Conservation (phyloP, 352 stramenopile species). For the Globisporangium heterothallicum region DNA sequence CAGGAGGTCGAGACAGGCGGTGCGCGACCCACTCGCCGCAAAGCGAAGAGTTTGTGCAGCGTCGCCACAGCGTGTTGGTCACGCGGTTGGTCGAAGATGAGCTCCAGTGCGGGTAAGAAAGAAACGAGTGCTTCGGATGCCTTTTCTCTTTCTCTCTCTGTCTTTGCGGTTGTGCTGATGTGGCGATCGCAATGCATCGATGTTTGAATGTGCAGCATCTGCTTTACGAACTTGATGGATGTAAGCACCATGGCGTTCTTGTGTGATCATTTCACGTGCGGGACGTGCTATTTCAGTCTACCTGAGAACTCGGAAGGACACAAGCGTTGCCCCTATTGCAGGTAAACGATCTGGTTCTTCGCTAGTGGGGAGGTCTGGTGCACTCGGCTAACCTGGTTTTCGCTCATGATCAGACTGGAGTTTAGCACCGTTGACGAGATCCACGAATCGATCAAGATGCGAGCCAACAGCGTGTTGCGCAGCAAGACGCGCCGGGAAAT, state of each 20-base stretch:
- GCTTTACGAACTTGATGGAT: conserved; percentile 56
- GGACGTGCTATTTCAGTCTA: conserved; percentile 46
- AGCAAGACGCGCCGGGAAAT: not conserved
- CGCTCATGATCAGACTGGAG: conserved; percentile 11
- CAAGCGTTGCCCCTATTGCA: conserved; percentile 70
- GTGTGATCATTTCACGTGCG: conserved; percentile 66
- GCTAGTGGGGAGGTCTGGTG: too few species aligned
- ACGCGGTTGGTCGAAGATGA: conserved; percentile 54
- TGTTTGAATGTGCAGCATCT: conserved; percentile 32
- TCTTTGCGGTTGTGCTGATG: too few species aligned
- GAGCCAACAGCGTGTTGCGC: conserved; percentile 24
- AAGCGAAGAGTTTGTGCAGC: conserved; percentile 32
- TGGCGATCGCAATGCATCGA: not conserved
- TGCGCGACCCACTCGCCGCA: conserved; percentile 11
- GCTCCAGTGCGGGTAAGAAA: conserved; percentile 56
- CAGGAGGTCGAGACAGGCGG: conserved; percentile 23
- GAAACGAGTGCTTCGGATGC: not conserved
- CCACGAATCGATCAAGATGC: conserved; percentile 43
- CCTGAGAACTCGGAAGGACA: conserved; percentile 34
- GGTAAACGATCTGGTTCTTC: conserved; percentile 13
- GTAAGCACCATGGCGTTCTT: conserved; percentile 49
- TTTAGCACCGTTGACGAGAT: conserved; percentile 31
- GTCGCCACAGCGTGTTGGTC: conserved; percentile 41
- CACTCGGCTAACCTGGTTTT: not conserved
- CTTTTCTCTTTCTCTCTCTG: not conserved